A percentile compares a stretch with the other conserved stretches of the same genome.
These are phyloP conservation scores for Hansenula sp. DNA, from an alignment of 1,139 yeast species.

Conservation along the genomic window DNA sequence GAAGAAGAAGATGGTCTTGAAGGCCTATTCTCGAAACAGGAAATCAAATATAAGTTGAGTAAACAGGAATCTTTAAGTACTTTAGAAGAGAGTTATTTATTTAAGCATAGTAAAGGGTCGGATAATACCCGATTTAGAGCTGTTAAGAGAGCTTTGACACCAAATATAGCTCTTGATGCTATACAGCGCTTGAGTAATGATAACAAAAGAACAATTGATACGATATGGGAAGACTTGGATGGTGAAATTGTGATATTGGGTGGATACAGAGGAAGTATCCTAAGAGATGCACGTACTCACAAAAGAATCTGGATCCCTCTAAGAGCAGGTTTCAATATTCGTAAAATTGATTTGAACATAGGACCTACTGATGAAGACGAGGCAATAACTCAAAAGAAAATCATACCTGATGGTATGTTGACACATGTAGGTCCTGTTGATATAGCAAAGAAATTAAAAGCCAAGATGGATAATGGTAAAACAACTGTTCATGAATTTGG, in stretches of 20 bases:
- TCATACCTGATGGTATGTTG: constrained; percentile 74
- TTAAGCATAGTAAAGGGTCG: constrained; percentile 48
- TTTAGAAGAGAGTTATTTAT: constrained; percentile 58
- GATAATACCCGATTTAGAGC: constrained; percentile 71
- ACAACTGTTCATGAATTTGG: constrained; percentile 72
- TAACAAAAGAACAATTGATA: constrained; percentile 25
- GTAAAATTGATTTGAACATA: constrained; percentile 62
- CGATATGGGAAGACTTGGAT: constrained; percentile 45
- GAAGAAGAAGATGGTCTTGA: constrained; percentile 28
- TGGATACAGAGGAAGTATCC: constrained; percentile 83
- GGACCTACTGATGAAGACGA: constrained; percentile 73
- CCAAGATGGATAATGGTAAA: constrained; percentile 54
- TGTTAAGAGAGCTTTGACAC: constrained; percentile 55
- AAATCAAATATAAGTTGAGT: constrained; percentile 41
- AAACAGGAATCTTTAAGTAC: constrained; percentile 59
- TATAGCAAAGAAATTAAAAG: constrained; percentile 58
- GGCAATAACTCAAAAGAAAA: constrained; percentile 39
- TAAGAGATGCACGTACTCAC: constrained; percentile 59
- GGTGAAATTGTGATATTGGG: constrained; percentile 82
- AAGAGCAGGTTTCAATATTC: constrained; percentile 75
- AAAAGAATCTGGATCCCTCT: constrained; percentile 83
- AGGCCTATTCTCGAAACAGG: constrained; percentile 27
- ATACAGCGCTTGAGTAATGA: constrained; percentile 21
- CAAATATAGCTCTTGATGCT: constrained; percentile 21
- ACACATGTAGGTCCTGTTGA: constrained; percentile 88